Evolutionary conservation across 2,329 filamentous ascomycete species (phyloP).

Genomic region (Coleophoma eucalyptorum): DNA sequence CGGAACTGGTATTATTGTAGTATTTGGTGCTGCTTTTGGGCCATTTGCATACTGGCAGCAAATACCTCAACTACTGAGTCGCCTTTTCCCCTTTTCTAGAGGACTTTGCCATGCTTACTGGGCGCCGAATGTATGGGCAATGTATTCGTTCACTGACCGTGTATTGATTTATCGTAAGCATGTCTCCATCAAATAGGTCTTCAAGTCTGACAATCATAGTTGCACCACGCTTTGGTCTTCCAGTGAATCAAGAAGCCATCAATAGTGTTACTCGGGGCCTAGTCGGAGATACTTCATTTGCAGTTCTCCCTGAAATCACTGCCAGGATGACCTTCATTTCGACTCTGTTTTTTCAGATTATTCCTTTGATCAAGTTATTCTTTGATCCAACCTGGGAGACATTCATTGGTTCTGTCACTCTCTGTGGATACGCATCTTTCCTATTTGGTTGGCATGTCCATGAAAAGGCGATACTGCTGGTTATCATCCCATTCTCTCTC

Average conservation of each 20-base stretch:
- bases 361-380: constrained; percentile 81
- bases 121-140: constrained; percentile 95
- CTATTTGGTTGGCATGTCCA: constrained; percentile 98
- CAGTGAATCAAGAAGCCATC: constrained; percentile 69
- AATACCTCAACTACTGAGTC: constrained; percentile 75
- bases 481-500: constrained; percentile 93
- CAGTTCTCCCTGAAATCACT: constrained; percentile 82
- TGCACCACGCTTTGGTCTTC: constrained; percentile 74
- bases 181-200: not conserved
- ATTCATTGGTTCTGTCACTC: constrained; percentile 84
- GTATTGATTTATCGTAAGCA: constrained; percentile 71
- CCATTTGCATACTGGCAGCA: constrained; percentile 82
- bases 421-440: constrained; percentile 95
- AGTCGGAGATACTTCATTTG: constrained; percentile 91
- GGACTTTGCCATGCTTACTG: constrained; percentile 97
- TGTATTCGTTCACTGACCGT: constrained; percentile 90
- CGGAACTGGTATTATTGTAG: constrained; percentile 63
- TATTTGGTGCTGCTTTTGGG: constrained; percentile 81
- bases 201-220: constrained; percentile 47
- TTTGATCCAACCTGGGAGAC: constrained; percentile 76
- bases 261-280: constrained; percentile 89
- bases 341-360: constrained; percentile 77
- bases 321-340: constrained; percentile 77
- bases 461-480: constrained; percentile 91
- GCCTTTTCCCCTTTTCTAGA: constrained; percentile 90